Evolutionary conservation across 108 stramenopile species (phyloP), one percentile per base, ranked within the genome.

Genomic region (Pseudonitzschia pungens): DNA sequence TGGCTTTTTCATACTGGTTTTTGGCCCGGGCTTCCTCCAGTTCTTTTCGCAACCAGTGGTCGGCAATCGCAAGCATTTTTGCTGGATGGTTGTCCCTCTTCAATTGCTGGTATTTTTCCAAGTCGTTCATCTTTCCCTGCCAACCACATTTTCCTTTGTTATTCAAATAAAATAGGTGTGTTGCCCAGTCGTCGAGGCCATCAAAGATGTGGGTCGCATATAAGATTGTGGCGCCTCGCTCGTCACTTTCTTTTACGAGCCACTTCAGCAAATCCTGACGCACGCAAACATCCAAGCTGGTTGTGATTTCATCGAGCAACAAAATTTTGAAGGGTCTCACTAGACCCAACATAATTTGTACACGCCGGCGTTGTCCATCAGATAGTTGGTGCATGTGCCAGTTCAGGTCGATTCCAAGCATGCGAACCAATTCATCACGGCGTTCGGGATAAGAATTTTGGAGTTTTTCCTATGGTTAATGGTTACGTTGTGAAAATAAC

Each of bases 201-300:
- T 97, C 99, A 85, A 99, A 99, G 62, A 99, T 99, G 74, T 99
- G 98, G 3, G 98, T 99, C 9, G 98, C 99, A 79, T 99, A 99
- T 29, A 99, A 73, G 64, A 99, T 96, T 16, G 98, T 98, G 1
- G 97, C 94, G 14, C 91, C 89, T 7, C 95, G 83, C 67, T 85
- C 83, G 57, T 92, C 93, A 33, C 89, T 90, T 84, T 99, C 99
- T 21, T 77, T 70, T 69, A 93, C 92, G 56, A 99, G 78, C 96
- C 96, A 99, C 24, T 80, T 73, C 28, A 99, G 71, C 31, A 99
- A 75, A 84, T 99, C 96, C 50, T 95, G 94, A 32, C 97, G 86
- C 22, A 96, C 96, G 60, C 97, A 92, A 14, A 97, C 96, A 81
- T 98, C 99, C 72, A 99, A 72, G 48, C 93, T 95, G 33, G 94